Evolutionary conservation across 2,329 filamentous ascomycete genomes (phyloP).

Genomic region (Hypoxylon sp.): DNA sequence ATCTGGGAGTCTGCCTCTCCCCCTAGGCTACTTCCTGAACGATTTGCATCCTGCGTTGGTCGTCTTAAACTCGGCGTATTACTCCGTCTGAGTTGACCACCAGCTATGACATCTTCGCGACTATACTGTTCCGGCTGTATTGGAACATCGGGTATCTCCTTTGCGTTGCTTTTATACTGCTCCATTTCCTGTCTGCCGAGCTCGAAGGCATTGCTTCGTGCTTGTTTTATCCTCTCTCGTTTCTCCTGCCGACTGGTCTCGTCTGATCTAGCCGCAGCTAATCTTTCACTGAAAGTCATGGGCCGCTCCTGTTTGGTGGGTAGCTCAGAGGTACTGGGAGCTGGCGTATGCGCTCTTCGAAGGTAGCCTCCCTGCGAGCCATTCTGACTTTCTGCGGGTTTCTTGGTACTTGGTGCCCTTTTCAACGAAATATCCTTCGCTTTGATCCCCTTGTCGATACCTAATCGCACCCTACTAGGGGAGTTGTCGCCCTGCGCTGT

Average conservation of each 20-base stretch:
- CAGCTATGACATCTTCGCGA: conserved; percentile 73
- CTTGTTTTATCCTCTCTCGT: conserved; percentile 66
- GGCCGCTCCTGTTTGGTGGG: conserved; percentile 58
- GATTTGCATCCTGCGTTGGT: conserved; percentile 38
- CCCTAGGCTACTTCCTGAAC: conserved; percentile 37
- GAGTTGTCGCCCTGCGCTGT: conserved; percentile 73
- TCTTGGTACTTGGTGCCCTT: conserved; percentile 71
- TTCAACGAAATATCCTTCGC: conserved; percentile 88
- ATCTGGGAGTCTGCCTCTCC: conserved; percentile 44
- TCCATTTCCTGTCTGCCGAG: conserved; percentile 73
- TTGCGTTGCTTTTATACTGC: conserved; percentile 69
- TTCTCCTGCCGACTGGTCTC: conserved; percentile 67
- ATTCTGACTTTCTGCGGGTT: conserved; percentile 51
- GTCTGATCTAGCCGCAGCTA: conserved; percentile 77
- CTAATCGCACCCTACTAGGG: conserved; percentile 83
- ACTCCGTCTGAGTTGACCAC: conserved; percentile 59
- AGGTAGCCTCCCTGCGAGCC: conserved; percentile 58
- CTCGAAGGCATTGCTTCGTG: conserved; percentile 70
- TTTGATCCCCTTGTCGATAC: conserved; percentile 89
- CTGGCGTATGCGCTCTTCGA: conserved; percentile 60
- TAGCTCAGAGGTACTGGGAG: conserved; percentile 47
- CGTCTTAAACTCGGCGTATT: conserved; percentile 58
- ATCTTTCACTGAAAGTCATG: conserved; percentile 84
- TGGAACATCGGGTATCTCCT: conserved; percentile 66
- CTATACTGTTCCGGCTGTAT: conserved; percentile 68